Percentiles rank a stretch among this genome's conserved stretches.
phyloP scores from a whole-genome alignment of 768 basidiomycete genomes.

The Phanerochaete sordida region DNA sequence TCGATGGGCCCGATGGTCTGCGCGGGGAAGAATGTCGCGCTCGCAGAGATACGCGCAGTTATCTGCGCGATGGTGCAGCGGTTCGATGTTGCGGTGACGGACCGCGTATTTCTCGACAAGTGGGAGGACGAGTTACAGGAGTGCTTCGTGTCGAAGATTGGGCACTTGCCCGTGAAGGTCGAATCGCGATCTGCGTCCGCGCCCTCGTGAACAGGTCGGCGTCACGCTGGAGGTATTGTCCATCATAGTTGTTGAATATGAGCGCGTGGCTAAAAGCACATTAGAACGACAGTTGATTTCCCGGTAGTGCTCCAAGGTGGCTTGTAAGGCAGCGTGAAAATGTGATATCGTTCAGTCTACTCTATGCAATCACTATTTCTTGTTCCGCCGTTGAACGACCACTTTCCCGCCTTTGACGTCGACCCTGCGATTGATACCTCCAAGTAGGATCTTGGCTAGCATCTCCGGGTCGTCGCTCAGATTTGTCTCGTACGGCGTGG shows the following conservation, averaged over 20 bases:
- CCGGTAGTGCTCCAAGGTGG: too few species aligned
- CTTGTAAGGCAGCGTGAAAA: too few species aligned
- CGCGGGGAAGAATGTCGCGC: slow-evolving; percentile 40
- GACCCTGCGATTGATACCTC: not conserved
- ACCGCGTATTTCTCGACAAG: slow-evolving; percentile 21
- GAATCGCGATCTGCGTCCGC: not conserved
- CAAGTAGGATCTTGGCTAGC: not conserved
- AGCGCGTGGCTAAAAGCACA: too few species aligned
- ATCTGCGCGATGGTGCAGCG: slow-evolving; percentile 26
- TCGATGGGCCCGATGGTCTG: slow-evolving; percentile 48
- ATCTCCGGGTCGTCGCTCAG: not conserved
- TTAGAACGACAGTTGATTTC: too few species aligned
- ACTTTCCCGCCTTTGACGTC: not conserved
- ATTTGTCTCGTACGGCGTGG: not conserved
- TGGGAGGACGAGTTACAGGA: slow-evolving; percentile 36
- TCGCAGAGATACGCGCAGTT: slow-evolving; percentile 29
- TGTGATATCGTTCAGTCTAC: too few species aligned
- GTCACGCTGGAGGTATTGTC: too few species aligned
- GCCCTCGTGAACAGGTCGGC: too few species aligned
- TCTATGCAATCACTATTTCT: too few species aligned
- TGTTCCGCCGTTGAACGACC: not conserved
- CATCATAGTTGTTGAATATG: too few species aligned
- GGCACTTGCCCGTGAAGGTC: slow-evolving; percentile 8
- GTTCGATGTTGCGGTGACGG: slow-evolving; percentile 28
- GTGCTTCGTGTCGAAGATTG: slow-evolving; percentile 33